These are phyloP conservation scores for Rauvolfia tetraphylla DNA, from an alignment of 257 asterid genomes.

Conservation along the genomic window DNA sequence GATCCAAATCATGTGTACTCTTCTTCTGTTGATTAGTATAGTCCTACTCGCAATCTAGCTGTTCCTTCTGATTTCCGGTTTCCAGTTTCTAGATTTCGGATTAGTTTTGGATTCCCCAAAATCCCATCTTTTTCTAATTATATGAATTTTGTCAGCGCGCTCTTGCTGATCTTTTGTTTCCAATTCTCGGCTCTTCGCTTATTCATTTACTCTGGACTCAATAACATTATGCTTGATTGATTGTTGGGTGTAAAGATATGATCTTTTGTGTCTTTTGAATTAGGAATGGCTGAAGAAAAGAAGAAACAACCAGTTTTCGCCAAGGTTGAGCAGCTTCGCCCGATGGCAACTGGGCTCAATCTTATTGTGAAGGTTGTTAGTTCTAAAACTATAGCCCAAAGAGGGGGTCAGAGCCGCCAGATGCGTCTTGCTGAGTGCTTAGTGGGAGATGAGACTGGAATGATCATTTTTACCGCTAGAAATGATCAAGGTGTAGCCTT, in stretches of 20 bases:
- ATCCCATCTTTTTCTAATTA: background rate
- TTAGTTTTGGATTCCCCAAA: background rate
- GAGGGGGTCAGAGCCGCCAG: conserved; percentile 35
- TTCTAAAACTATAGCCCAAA: conserved; percentile 29
- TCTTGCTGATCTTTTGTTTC: too few relatives aligned
- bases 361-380: conserved; percentile 36
- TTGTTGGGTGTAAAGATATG: background rate
- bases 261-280: background rate
- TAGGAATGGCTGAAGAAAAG: conserved; percentile 66
- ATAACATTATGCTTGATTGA: background rate
- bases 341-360: conserved; percentile 38
- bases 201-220: too few relatives aligned
- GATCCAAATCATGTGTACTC: background rate
- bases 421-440: conserved; percentile 37
- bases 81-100: conserved; percentile 1
- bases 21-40: background rate
- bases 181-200: too few relatives aligned
- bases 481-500: conserved; percentile 36
- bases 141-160: too few relatives aligned
- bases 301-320: conserved; percentile 68
- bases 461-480: conserved; percentile 39
- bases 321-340: conserved; percentile 73
- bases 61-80: background rate
- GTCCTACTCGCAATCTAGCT: background rate
- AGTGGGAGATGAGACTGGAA: conserved; percentile 47